Percentiles rank a stretch among this genome's conserved stretches.
phyloP scores from a whole-genome alignment of 2,329 filamentous ascomycete species.

The Alternaria tenuissima region DNA sequence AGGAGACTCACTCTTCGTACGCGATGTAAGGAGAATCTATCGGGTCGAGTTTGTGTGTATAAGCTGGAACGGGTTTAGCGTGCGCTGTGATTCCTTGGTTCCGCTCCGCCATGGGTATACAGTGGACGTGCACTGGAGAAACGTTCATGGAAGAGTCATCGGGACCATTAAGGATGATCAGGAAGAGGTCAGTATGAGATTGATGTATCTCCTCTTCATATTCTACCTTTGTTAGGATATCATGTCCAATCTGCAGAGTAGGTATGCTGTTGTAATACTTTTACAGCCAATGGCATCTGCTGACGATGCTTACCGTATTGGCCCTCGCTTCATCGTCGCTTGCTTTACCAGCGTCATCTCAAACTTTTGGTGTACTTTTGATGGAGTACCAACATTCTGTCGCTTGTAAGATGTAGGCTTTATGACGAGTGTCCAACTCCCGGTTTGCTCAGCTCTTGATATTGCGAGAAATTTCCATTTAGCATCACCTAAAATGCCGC shows the following conservation, averaged over 20 bases:
- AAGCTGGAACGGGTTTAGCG: neutral
- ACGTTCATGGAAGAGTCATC: neutral
- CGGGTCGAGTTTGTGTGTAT: neutral
- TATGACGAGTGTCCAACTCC: neutral
- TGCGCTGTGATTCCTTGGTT: neutral
- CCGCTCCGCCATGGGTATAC: neutral
- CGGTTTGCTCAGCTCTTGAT: neutral
- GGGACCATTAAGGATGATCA: neutral
- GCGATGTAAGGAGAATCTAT: neutral
- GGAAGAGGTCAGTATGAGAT: neutral
- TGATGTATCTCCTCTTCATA: too few relatives aligned
- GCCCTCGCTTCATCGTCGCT: too few relatives aligned
- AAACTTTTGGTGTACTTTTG: too few relatives aligned
- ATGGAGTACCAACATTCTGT: too few relatives aligned
- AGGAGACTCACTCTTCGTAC: neutral
- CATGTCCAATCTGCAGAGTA: neutral
- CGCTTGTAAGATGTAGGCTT: neutral
- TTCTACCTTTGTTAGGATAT: too few relatives aligned
- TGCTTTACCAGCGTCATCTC: too few relatives aligned
- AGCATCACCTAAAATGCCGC: slow-evolving; percentile 52
- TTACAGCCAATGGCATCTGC: neutral
- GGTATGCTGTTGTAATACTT: neutral
- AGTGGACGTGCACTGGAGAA: neutral
- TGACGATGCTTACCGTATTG: neutral
- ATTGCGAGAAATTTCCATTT: neutral